Percentiles rank a stretch among this genome's conserved stretches.
Conservation (phyloP, 2,329 filamentous ascomycete genomes). For the Talaromyces sp. region DNA sequence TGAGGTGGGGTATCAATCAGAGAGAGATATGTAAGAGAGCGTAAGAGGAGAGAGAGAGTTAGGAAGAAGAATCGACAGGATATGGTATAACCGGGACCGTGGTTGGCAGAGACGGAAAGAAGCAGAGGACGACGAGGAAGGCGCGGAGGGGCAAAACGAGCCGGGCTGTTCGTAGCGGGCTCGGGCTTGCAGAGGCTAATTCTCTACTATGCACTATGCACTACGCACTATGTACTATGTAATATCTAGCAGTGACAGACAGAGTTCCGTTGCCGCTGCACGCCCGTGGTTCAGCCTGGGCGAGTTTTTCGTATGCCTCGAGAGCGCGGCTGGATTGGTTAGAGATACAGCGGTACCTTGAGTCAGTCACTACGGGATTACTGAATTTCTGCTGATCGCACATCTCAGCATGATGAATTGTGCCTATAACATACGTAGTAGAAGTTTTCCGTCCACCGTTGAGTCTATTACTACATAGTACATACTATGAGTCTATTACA, state of each 20-base stretch:
- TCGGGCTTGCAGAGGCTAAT: not conserved
- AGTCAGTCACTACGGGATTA: not conserved
- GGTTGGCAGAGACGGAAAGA: not conserved
- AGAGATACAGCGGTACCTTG: not conserved
- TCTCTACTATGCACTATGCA: too few species aligned
- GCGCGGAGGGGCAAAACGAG: conserved; percentile 4
- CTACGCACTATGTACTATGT: too few species aligned
- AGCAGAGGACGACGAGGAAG: not conserved
- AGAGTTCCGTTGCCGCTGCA: not conserved
- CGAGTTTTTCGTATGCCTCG: not conserved
- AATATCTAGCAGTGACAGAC: too few species aligned
- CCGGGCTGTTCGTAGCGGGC: not conserved
- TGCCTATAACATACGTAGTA: not conserved
- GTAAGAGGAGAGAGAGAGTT: not conserved
- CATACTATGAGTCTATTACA: too few species aligned
- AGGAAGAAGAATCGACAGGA: not conserved
- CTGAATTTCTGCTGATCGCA: not conserved
- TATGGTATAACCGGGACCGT: not conserved
- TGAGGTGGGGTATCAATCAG: not conserved
- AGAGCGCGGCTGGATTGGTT: not conserved
- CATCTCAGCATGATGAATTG: not conserved
- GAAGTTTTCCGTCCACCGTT: not conserved
- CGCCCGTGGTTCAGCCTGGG: not conserved
- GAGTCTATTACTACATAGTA: not conserved
- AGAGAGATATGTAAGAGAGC: not conserved